Base-by-base conservation (phyloP, 1,284 basidiomycete genomes). In the Bjerkandera adusta region DNA sequence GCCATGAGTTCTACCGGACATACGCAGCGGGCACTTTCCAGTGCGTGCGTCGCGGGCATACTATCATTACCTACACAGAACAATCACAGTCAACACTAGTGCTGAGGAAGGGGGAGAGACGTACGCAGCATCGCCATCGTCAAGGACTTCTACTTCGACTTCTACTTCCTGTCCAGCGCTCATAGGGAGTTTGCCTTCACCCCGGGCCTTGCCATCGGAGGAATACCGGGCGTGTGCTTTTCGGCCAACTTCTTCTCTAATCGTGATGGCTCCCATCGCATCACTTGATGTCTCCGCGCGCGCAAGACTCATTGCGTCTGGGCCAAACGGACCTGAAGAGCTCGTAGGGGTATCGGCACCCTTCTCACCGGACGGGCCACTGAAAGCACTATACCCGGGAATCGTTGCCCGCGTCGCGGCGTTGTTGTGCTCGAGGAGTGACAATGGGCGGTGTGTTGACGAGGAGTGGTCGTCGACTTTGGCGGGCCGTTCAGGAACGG, bases 61-160 rank as follows among this genome's bases (percentile, higher is more conserved):
- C 92, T n/a, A n/a, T n/a, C 92, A 95, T 92, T 92, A 95, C 44
- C 92, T 92, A 32, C 52, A 48, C n/a, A n/a, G n/a, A n/a, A 35
- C 54, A 43, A 56, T 57, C n/a, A 24, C 8, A 2, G 44, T 20
- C n/a, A n/a, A n/a, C n/a, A n/a, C n/a, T n/a, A n/a, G n/a, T 13
- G 52, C 50, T 36, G 47, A 46, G 29, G 20, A 26, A 38, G 40
- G 37, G 36, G 36, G 36, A 48, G 34, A 38, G 27, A 80, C 88
- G 59, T 69, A 90, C 87, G 85, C 83, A 59, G 77, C 71, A 67
- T 91, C 89, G 55, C 77, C 73, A 64, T 91, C 88, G 64, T 91
- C 87, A 38, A 92, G 65, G 18, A 92, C 75, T 57, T 87, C 81
- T n/a, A n/a, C n/a, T n/a, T n/a, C n/a, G n/a, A n/a, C n/a, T n/a